Evolutionary conservation across 2,329 filamentous ascomycete genomes (phyloP).

Genomic region (Pyrenophora seminiperda): DNA sequence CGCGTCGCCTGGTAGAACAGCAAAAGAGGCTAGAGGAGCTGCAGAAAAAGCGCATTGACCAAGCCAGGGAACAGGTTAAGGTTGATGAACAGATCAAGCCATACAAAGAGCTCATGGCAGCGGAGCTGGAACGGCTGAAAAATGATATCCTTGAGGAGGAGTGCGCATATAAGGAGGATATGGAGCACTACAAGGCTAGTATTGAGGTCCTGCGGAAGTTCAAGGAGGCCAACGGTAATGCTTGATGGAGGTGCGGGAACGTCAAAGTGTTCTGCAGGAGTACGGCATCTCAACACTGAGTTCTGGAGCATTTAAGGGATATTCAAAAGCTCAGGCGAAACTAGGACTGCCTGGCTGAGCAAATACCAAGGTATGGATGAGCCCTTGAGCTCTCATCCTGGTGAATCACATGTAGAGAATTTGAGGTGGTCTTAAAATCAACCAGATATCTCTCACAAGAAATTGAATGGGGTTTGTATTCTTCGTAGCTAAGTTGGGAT

Average conservation of each 20-base stretch:
- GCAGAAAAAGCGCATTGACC: constrained; percentile 21
- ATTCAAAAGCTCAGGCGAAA: neutral
- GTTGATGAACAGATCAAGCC: constrained; percentile 22
- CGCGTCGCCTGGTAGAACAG: constrained; percentile 22
- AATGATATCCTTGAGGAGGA: constrained; percentile 27
- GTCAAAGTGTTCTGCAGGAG: neutral
- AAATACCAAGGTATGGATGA: neutral
- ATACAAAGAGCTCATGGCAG: constrained; percentile 25
- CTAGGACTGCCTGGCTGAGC: neutral
- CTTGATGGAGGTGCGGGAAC: neutral
- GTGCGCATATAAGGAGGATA: constrained; percentile 19
- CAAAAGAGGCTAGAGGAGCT: constrained; percentile 22
- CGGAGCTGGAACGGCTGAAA: constrained; percentile 28
- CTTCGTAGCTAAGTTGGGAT: too few relatives aligned
- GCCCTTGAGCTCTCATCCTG: neutral
- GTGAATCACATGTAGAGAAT: neutral
- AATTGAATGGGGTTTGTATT: too few relatives aligned
- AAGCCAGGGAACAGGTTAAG: constrained; percentile 23
- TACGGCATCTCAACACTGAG: neutral
- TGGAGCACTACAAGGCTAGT: constrained; percentile 19
- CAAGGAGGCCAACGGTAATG: constrained; percentile 8
- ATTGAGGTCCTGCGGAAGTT: constrained; percentile 27
- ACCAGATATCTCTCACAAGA: too few relatives aligned
- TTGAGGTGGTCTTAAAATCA: neutral
- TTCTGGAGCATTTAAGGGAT: constrained; percentile 5